Percentiles rank a stretch among this genome's conserved stretches.
phyloP scores from a whole-genome alignment of 1,139 yeast species.

The Lodderomyces orthopsilosis region DNA sequence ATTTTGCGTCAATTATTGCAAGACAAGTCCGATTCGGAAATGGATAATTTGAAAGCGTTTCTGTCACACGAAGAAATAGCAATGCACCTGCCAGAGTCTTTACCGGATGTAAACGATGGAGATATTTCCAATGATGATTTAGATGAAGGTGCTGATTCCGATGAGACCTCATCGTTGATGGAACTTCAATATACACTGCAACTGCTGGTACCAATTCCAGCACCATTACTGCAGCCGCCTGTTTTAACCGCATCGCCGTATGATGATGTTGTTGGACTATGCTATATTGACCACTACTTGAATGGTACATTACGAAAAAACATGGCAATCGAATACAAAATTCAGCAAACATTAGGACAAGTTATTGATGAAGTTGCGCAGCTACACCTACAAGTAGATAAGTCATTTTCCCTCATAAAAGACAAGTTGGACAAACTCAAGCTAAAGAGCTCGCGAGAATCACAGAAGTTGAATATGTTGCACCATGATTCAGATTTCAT shows the following conservation, averaged over 20 bases:
- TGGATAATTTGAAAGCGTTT: neutral
- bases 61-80: slow-evolving; percentile 1
- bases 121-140: neutral
- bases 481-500: neutral
- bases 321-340: neutral
- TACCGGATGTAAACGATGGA: neutral
- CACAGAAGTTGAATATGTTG: neutral
- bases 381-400: neutral
- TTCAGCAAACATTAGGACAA: neutral
- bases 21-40: neutral
- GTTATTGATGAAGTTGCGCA: neutral
- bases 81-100: neutral
- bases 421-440: neutral
- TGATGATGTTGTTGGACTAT: slow-evolving; percentile 1
- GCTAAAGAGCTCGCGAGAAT: neutral
- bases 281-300: neutral
- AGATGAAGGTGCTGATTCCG: slow-evolving; percentile 11
- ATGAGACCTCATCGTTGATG: slow-evolving; percentile 15
- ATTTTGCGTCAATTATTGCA: slow-evolving; percentile 2
- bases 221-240: neutral
- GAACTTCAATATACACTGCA: slow-evolving; percentile 5
- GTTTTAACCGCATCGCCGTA: neutral
- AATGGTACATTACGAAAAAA: neutral
- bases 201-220: neutral
- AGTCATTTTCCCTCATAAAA: neutral